phyloP scores from a whole-genome alignment of 2,329 filamentous ascomycete species.

The Lecanicillium sp. region DNA sequence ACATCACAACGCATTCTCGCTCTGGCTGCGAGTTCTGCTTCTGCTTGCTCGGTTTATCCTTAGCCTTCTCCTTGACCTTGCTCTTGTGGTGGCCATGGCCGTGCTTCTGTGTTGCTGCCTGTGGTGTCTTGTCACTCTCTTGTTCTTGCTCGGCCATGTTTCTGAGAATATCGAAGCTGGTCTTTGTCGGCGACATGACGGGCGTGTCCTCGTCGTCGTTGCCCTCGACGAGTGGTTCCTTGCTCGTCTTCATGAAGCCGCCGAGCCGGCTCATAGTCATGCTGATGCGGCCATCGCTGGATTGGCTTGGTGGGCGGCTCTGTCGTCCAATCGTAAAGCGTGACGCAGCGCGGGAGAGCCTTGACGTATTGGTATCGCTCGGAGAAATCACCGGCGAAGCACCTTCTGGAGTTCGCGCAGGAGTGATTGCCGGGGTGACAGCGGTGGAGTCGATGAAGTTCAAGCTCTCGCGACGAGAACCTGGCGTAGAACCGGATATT shows the following conservation, averaged over 20 bases:
- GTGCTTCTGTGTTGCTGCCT: slow-evolving; percentile 12
- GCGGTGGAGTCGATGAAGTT: slow-evolving; percentile 38
- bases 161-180: slow-evolving; percentile 21
- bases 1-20: slow-evolving; percentile 43
- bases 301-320: slow-evolving; percentile 51
- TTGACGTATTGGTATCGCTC: slow-evolving; percentile 45
- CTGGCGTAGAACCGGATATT: slow-evolving; percentile 23
- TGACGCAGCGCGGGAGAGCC: slow-evolving; percentile 50
- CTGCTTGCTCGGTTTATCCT: slow-evolving; percentile 22
- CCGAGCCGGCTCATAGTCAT: slow-evolving; percentile 49
- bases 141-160: slow-evolving; percentile 17
- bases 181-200: slow-evolving; percentile 15
- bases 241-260: slow-evolving; percentile 43
- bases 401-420: slow-evolving; percentile 26
- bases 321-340: slow-evolving; percentile 40
- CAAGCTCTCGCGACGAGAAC: slow-evolving; percentile 44
- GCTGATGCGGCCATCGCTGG: slow-evolving; percentile 50
- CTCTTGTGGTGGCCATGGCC: slow-evolving; percentile 27
- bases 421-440: slow-evolving; percentile 28
- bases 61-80: slow-evolving; percentile 30
- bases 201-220: slow-evolving; percentile 2
- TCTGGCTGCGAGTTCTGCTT: slow-evolving; percentile 28
- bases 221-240: slow-evolving; percentile 29
- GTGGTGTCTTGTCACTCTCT: neutral
- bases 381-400: slow-evolving; percentile 33